Evolutionary conservation across 1,139 yeast species (phyloP).

Genomic region (Magnusiomyces tetraspermus): DNA sequence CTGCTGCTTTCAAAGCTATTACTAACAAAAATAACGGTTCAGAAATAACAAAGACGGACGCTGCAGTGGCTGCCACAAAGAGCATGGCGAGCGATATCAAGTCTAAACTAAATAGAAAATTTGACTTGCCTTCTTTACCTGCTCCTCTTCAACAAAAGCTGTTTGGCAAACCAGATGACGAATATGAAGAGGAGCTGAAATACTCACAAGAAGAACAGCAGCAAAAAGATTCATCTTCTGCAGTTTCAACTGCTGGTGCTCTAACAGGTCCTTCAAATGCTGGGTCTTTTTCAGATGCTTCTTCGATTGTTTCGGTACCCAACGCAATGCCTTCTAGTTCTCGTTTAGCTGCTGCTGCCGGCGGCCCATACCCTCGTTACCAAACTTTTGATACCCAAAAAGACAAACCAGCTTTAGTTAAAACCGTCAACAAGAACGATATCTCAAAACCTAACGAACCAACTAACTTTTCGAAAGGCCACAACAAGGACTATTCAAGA

Average conservation of each 20-base stretch:
- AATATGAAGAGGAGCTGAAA: not conserved
- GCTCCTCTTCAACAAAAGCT: constrained; percentile 10
- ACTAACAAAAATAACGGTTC: not conserved
- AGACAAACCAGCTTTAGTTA: not conserved
- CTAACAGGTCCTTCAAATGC: no score
- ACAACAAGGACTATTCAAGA: constrained; percentile 9
- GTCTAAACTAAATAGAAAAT: constrained; percentile 18
- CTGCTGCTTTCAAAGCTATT: not conserved
- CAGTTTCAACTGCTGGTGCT: not conserved
- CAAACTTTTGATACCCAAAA: not conserved
- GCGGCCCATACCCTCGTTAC: not conserved
- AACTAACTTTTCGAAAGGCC: not conserved
- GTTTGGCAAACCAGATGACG: constrained; percentile 2
- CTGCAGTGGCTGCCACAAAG: constrained; percentile 14
- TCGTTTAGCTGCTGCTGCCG: not conserved
- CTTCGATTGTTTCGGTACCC: not conserved
- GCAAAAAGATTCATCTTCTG: not conserved
- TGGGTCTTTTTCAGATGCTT: not conserved
- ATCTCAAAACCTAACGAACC: not conserved
- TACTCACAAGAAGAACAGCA: constrained; percentile 3
- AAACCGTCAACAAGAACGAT: not conserved
- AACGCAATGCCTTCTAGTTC: not conserved
- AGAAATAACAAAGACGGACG: not conserved
- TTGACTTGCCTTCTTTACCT: constrained; percentile 32
- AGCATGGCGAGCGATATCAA: constrained; percentile 20